Evolutionary conservation across 352 stramenopile genomes (phyloP), one percentile per base, ranked within the genome.

Genomic region (Globisporangium radiosum): DNA sequence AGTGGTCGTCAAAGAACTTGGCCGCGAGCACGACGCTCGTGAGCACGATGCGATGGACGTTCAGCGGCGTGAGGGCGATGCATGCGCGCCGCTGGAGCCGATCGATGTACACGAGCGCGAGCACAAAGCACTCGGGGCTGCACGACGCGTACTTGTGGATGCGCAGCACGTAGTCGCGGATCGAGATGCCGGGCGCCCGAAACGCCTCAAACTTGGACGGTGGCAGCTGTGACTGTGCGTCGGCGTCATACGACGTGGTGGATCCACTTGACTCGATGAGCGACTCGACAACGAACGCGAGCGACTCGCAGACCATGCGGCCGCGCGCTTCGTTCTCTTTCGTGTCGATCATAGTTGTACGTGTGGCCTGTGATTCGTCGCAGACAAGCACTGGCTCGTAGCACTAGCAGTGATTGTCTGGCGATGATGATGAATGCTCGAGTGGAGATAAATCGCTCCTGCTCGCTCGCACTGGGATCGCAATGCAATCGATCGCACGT

Each of bases 1-100:
- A 99, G 50, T 98, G 93, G 81, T 99, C 97, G 71, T 99, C 97
- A 65, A 99, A 99, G 75, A 99, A 99, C 78, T 99, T 99, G 60
- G 97, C 96, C 6, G 96, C 96, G 7, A 99, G 70, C 62, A 99
- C 94, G 59, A 99, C 81, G 49, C 91, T 90, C 53, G 97, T 99
- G 70, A 99, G 98, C 48, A 99, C 77, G 5, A 99, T 92, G 49
- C 97, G 93, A 67, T 99, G 97, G 37, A 99, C 95, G 68, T 99
- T 99, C 11, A 99, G 80, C 40, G 97, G 87, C 15, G 96, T 99
- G 19, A 99, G 77, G 17, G 97, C 76, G 59, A 99, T 97, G 54
- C 95, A 94, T 14, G 7, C 11, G 7, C 7, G 40, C 71, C 98
- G 93, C 63, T 99, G 98, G 48, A 99, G 81, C 0, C 97, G 91